These are phyloP conservation scores for Backusella sp. DNA, from an alignment of 192 early-diverging fungal species.

Conservation along the genomic window DNA sequence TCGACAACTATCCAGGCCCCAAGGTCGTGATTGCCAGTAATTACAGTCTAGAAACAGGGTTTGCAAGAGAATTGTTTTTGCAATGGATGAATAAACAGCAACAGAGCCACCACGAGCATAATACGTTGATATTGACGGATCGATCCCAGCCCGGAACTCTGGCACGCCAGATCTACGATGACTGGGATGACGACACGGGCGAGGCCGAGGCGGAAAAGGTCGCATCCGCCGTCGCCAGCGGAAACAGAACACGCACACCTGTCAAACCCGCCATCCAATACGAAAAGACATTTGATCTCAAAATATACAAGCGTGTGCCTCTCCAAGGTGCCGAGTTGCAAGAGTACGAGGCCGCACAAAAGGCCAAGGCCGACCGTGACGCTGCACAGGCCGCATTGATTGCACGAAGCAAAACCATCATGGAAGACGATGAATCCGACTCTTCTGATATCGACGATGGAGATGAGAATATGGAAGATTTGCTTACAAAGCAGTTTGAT, in stretches of 20 bases:
- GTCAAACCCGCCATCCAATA: constrained; percentile 33
- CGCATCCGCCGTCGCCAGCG: not conserved
- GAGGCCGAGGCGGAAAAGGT: constrained; percentile 34
- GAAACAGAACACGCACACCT: constrained; percentile 27
- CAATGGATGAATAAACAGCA: constrained; percentile 54
- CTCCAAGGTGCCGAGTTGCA: constrained; percentile 87
- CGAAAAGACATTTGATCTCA: constrained; percentile 28
- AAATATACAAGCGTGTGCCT: constrained; percentile 61
- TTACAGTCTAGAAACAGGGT: constrained; percentile 79
- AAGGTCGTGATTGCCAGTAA: constrained; percentile 87
- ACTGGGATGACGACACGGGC: constrained; percentile 53
- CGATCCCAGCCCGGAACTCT: constrained; percentile 70
- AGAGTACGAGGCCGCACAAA: constrained; percentile 61
- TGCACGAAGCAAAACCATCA: constrained; percentile 61
- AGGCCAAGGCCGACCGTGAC: constrained; percentile 67
- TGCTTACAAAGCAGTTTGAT: constrained; percentile 65
- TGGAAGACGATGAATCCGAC: constrained; percentile 79
- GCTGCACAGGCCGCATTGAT: constrained; percentile 68
- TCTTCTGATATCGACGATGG: constrained; percentile 51
- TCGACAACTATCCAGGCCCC: constrained; percentile 65
- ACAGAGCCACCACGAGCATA: constrained; percentile 29
- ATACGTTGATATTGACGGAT: constrained; percentile 78
- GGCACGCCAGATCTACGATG: constrained; percentile 62
- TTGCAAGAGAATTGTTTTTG: constrained; percentile 75
- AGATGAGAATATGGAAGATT: constrained; percentile 54